Evolutionary conservation across 2,329 filamentous ascomycete species (phyloP).

Genomic region (Stemphylium lycopersici): DNA sequence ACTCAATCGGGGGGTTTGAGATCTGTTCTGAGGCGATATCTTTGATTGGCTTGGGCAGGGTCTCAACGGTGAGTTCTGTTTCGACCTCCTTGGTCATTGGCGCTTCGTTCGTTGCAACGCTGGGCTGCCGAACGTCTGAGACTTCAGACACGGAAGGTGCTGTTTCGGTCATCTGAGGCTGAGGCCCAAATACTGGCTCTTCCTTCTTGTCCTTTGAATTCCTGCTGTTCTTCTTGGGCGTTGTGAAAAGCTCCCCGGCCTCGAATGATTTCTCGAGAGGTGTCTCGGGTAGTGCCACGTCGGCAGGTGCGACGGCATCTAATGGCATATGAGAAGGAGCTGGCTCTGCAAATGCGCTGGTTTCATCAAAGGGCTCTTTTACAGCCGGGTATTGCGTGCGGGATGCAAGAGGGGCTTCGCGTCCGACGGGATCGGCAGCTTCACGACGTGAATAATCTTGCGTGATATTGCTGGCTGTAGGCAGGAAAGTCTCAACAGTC

Average conservation of each 20-base stretch:
- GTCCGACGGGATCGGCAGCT: neutral
- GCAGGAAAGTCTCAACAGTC: neutral
- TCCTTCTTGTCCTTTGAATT: conserved; percentile 40
- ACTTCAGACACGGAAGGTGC: conserved; percentile 5
- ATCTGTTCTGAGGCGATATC: neutral
- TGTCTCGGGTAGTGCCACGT: conserved; percentile 4
- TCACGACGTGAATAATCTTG: neutral
- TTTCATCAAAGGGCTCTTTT: neutral
- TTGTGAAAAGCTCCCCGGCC: neutral
- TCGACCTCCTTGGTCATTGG: neutral
- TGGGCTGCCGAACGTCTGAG: neutral
- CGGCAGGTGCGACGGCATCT: neutral
- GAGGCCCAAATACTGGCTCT: conserved; percentile 24
- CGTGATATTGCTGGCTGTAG: neutral
- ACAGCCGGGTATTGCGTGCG: neutral
- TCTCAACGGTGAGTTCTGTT: neutral
- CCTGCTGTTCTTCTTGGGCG: conserved; percentile 37
- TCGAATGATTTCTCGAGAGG: neutral
- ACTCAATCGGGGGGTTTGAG: neutral
- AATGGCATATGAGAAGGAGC: neutral
- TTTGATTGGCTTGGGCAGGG: neutral
- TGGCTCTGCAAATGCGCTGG: neutral
- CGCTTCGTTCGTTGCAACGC: neutral
- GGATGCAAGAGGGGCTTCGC: neutral
- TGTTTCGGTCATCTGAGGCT: conserved; percentile 21